A percentile compares a stretch with the other conserved stretches of the same genome.
Evolutionary conservation across 306 rosid genomes (phyloP).

Genomic region (Calophaca sinica): DNA sequence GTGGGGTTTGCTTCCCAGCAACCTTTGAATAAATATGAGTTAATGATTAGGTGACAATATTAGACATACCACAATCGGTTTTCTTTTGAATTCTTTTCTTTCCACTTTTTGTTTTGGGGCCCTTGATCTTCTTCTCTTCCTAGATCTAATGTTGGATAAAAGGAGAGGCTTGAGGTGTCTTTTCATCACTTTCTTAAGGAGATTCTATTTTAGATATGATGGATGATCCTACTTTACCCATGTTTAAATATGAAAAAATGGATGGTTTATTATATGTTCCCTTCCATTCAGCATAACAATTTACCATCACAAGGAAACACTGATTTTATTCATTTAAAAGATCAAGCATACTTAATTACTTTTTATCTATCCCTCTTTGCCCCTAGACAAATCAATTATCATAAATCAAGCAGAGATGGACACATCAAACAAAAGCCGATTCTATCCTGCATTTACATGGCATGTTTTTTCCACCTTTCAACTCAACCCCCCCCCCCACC

Average conservation of each 20-base stretch:
- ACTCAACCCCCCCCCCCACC: no score
- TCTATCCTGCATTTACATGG: background rate
- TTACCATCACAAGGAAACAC: slow-evolving; percentile 22
- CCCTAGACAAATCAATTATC: slow-evolving; percentile 18
- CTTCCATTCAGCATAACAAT: slow-evolving; percentile 20
- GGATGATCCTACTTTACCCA: no score
- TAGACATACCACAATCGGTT: background rate
- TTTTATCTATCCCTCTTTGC: background rate
- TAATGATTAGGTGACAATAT: background rate
- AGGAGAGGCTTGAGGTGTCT: no score
- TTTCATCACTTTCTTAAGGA: no score
- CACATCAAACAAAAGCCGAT: background rate
- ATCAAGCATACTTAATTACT: background rate
- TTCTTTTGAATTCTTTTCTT: background rate
- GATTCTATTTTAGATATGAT: no score
- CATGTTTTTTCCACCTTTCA: no score
- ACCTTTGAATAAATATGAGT: background rate
- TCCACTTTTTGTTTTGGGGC: background rate
- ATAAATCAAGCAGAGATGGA: background rate
- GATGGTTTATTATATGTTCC: background rate
- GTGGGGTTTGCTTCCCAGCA: slow-evolving; percentile 21
- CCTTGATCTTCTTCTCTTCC: background rate
- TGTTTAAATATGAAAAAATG: background rate
- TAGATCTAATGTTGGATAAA: no score
- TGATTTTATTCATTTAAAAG: slow-evolving; percentile 21